Evolutionary conservation across 108 stramenopile species (phyloP), one percentile per base, ranked within the genome.

Genomic region (Asterionellopsis glacialis): DNA sequence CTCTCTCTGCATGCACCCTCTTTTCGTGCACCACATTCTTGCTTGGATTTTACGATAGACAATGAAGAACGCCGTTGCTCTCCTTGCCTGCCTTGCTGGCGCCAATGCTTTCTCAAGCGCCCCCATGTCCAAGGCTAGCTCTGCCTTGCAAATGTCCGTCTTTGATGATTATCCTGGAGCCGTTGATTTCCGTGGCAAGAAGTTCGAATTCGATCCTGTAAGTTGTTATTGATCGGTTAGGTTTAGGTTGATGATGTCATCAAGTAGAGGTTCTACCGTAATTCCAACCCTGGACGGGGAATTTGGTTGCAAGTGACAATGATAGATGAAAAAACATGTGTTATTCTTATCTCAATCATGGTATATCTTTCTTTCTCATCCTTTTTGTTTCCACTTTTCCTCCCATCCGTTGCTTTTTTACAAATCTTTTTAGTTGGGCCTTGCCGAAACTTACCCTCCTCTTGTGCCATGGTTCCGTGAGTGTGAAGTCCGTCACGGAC

Each of bases 401-500:
- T 22, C 59, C n/a, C 18, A 11, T 49, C 38, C 0, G 3, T 21
- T 40, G 3, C n/a, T 59, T 47, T 14, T 47, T n/a, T n/a, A n/a
- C n/a, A n/a, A n/a, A 33, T 33, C 11, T 19, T 16, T 50, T 33
- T 55, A 68, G 67, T 76, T 89, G 44, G 61, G 63, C 1, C 77
- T 89, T 41, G 59, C 80, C 53, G 84, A 85, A 64, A 76, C 82
- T 16, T 82, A 83, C 69, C 73, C 80, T 19, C 62, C 59, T 63
- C 77, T 23, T 63, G 67, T 47, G 26, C 81, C 82, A 48, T 95
- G 77, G 67, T 95, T 92, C 89, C 87, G 94, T 61, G 94, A 95
- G 70, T 69, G 84, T 61, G 94, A 95, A 65, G 63, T 95, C 67
- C 68, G 72, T 42, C 93, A 95, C 67, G 87, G 90, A 43, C 90